Evolutionary conservation across 495 filamentous ascomycete genomes (phyloP), one percentile per base, ranked within the genome.

Genomic region (Talaromyces proteolyticus): DNA sequence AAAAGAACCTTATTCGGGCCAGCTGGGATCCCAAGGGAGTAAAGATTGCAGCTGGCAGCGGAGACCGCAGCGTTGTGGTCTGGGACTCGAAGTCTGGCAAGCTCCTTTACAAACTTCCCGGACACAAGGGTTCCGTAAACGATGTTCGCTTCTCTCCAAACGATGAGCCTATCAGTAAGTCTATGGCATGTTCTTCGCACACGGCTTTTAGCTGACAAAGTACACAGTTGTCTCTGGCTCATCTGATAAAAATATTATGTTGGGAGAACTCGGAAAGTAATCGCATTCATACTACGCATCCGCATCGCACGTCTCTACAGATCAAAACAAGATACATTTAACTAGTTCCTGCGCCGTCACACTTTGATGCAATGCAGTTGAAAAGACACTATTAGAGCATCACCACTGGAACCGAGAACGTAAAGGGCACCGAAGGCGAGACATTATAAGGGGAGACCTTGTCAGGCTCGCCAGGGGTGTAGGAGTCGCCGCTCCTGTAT

Each of bases 101-200:
- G 68, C 68, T 99, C 52, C 63, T 95, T 41, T 94, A 96, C 70
- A 96, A 96, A 64, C 73, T 99, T 44, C 93, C 93, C 0, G 93
- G 93, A 0, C 93, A 99, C 60, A 92, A 91, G 65, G 93, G 94
- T 11, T 87, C 89, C 1, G 94, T 98, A 39, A 98, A 97, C 60
- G 91, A 92, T 63, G 91, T 92, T 47, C 83, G 90, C 55, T 92
- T 99, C 61, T 86, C 87, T 26, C 90, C 93, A 2, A 72, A 73
- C 39, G 81, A 82, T 38, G 91, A 95, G 54, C 89, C 91, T 39
- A 85, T 97, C 43, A 83, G 92, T 96, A 76, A 82, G 92, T 86
- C n/a, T 22, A n/a, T n/a, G n/a, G n/a, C n/a, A n/a, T 3, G 10
- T 44, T 10, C 7, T 40, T 8, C 1, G 25, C 1, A n/a, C 19